phyloP scores from a whole-genome alignment of 2,329 filamentous ascomycete species.

The Fusarium sp. region DNA sequence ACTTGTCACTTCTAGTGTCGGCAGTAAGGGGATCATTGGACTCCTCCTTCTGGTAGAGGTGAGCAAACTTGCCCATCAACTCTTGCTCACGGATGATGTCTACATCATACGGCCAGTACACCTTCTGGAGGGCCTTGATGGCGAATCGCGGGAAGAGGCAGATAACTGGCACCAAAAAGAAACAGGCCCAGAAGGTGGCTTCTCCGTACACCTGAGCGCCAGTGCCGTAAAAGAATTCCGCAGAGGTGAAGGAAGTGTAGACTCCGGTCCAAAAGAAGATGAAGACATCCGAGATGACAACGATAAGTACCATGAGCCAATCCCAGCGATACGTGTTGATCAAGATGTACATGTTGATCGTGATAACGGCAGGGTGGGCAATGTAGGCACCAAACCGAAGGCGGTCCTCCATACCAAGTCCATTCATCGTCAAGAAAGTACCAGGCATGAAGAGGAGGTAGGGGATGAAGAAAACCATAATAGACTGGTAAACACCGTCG shows the following conservation, averaged over 20 bases:
- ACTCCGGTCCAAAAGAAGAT: constrained; percentile 97
- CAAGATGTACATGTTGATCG: constrained; percentile 93
- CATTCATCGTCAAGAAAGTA: constrained; percentile 74
- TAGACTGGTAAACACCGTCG: constrained; percentile 93
- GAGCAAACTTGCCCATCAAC: constrained; percentile 80
- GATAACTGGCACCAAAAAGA: constrained; percentile 80
- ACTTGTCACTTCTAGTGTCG: constrained; percentile 50
- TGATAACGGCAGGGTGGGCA: constrained; percentile 82
- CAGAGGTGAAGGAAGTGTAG: constrained; percentile 67
- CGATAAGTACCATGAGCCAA: constrained; percentile 89
- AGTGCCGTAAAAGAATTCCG: constrained; percentile 74
- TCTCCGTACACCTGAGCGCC: constrained; percentile 81
- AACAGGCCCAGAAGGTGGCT: constrained; percentile 86
- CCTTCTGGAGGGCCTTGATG: constrained; percentile 89
- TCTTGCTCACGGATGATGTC: constrained; percentile 97
- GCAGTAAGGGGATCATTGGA: constrained; percentile 51
- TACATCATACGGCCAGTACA: constrained; percentile 90
- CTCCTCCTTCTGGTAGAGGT: constrained; percentile 60
- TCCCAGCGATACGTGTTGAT: constrained; percentile 99
- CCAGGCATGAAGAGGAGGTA: constrained; percentile 79
- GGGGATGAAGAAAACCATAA: constrained; percentile 92
- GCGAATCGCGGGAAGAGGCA: constrained; percentile 88
- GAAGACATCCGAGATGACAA: constrained; percentile 81
- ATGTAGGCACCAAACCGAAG: constrained; percentile 88
- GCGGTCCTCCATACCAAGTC: constrained; percentile 80